A percentile compares a stretch with the other conserved stretches of the same genome.
Conservation (phyloP, 2,329 filamentous ascomycete genomes). For the Gaeumannomyces sp. region DNA sequence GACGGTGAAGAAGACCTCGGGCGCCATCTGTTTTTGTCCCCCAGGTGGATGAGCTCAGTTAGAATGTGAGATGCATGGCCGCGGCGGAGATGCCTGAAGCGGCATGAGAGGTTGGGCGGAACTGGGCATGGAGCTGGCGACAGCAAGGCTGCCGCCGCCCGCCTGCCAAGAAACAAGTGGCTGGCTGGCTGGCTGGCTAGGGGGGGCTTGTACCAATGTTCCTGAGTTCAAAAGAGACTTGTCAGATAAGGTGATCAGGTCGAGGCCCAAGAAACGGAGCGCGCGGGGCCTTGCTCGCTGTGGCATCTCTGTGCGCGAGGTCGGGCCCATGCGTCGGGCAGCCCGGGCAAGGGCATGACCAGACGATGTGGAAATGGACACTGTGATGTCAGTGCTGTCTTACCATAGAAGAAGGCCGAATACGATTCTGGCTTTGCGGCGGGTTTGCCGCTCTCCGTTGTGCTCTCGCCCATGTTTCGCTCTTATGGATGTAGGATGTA, state of each 20-base stretch:
- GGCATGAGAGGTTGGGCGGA: too few relatives aligned
- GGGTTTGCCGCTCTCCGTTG: background rate
- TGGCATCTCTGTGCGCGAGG: background rate
- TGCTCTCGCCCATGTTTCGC: background rate
- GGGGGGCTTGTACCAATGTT: conserved; percentile 27
- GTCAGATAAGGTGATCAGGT: conserved; percentile 15
- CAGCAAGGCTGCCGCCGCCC: background rate
- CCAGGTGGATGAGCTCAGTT: too few relatives aligned
- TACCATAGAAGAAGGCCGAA: conserved; percentile 54
- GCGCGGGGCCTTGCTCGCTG: background rate
- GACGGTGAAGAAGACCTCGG: conserved; percentile 78
- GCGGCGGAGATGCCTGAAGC: too few relatives aligned
- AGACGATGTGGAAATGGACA: too few relatives aligned
- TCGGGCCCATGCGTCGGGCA: too few relatives aligned
- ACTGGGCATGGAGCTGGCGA: too few relatives aligned
- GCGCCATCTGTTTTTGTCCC: conserved; percentile 58
- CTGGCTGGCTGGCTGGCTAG: background rate
- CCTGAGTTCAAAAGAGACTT: conserved; percentile 22
- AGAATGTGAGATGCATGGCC: too few relatives aligned
- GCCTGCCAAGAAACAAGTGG: background rate
- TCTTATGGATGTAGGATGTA: too few relatives aligned
- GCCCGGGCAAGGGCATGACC: too few relatives aligned
- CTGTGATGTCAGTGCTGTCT: conserved; percentile 9
- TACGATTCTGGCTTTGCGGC: conserved; percentile 11
- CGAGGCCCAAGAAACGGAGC: conserved; percentile 1